Evolutionary conservation across 306 rosid species (phyloP).

Genomic region (Sechiopsis laciniata): DNA sequence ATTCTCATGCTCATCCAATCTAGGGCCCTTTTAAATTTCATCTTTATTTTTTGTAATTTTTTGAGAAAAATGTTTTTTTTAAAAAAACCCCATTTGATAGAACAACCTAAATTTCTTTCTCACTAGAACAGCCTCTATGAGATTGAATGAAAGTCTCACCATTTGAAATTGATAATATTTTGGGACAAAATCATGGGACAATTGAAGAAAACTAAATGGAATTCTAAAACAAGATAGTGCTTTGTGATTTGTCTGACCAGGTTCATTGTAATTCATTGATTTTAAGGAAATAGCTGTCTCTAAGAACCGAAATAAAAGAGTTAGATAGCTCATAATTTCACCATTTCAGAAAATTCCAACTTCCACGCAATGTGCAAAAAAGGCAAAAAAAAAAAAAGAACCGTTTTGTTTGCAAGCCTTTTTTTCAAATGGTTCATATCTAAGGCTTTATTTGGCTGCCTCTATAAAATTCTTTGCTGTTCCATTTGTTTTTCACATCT

Average conservation of each 20-base stretch:
- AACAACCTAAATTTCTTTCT: background rate
- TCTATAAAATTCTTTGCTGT: conserved; percentile 6
- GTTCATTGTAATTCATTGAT: conserved; percentile 16
- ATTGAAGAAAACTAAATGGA: background rate
- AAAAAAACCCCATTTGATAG: background rate
- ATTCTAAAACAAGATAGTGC: background rate
- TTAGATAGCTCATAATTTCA: background rate
- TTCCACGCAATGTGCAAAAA: conserved; percentile 19
- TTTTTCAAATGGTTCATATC: background rate
- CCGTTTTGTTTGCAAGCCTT: background rate
- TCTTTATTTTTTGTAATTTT: background rate
- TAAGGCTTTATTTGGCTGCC: background rate
- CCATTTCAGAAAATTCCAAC: conserved; percentile 20
- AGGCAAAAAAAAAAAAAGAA: background rate
- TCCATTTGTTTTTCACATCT: conserved; percentile 5
- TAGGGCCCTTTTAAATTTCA: background rate
- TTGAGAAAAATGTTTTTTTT: background rate
- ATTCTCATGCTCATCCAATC: conserved; percentile 4
- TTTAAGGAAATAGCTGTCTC: background rate
- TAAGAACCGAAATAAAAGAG: background rate
- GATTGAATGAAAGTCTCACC: background rate
- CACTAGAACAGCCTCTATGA: background rate
- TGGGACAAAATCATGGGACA: background rate
- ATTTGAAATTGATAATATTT: background rate
- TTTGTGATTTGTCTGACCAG: background rate